Percentiles rank a stretch among this genome's conserved stretches.
phyloP scores from a whole-genome alignment of 1,284 basidiomycete genomes.

The Cryptococcus hybrid region DNA sequence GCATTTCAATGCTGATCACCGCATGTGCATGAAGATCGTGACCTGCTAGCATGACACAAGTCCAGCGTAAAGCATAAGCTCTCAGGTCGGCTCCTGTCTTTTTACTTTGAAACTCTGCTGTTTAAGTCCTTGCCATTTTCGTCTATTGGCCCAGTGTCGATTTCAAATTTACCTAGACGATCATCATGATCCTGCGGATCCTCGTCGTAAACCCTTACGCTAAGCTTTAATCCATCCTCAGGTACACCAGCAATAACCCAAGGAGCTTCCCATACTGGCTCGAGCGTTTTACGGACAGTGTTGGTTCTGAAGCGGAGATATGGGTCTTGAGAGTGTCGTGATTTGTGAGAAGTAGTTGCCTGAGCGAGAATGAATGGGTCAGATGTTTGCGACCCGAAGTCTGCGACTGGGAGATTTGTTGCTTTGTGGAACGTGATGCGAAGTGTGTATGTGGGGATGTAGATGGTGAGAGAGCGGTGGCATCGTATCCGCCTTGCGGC shows the following conservation, averaged over 20 bases:
- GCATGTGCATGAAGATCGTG: conserved; percentile 27
- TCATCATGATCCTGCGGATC: conserved; percentile 54
- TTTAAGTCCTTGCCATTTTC: conserved; percentile 25
- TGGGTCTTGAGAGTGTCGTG: conserved; percentile 40
- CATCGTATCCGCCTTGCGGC: conserved; percentile 38
- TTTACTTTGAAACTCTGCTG: conserved; percentile 41
- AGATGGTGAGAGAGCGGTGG: conserved; percentile 27
- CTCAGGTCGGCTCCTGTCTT: conserved; percentile 49
- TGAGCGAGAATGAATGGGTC: conserved; percentile 53
- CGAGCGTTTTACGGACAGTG: conserved; percentile 47
- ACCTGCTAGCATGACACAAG: conserved; percentile 9
- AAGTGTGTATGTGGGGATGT: conserved; percentile 48
- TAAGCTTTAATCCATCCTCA: conserved; percentile 47
- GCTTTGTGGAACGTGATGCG: conserved; percentile 53
- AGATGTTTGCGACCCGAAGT: conserved; percentile 47
- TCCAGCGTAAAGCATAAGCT: conserved; percentile 45
- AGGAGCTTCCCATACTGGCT: conserved; percentile 51
- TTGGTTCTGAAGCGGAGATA: conserved; percentile 50
- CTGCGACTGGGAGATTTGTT: conserved; percentile 51
- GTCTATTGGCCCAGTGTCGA: conserved; percentile 24
- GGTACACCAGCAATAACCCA: conserved; percentile 56
- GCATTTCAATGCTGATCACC: conserved; percentile 42
- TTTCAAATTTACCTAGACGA: conserved; percentile 49
- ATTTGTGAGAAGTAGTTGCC: conserved; percentile 25
- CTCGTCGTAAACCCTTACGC: conserved; percentile 52